Evolutionary conservation across 2,329 filamentous ascomycete species (phyloP).

Genomic region (Ophiostoma australiae): DNA sequence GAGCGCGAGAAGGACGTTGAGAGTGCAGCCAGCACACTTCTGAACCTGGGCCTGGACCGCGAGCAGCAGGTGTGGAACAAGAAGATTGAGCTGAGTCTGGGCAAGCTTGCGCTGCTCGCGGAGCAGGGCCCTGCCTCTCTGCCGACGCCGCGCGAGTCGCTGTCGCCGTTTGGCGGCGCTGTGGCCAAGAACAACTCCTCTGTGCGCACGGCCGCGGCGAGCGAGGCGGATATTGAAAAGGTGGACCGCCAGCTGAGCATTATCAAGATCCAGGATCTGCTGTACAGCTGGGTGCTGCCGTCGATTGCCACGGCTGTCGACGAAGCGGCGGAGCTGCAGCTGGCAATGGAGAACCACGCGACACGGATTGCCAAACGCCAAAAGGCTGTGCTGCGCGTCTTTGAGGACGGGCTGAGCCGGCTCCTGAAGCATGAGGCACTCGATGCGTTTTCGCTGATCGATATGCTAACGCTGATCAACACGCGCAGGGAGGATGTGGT

Average conservation of each 20-base stretch:
- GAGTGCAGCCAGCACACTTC: conserved; percentile 65
- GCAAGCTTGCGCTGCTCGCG: conserved; percentile 74
- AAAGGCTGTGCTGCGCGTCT: conserved; percentile 62
- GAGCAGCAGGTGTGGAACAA: conserved; percentile 87
- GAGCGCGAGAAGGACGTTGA: conserved; percentile 68
- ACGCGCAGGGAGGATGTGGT: conserved; percentile 44
- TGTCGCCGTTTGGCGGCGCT: background rate
- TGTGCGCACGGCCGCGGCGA: conserved; percentile 26
- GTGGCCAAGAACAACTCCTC: background rate
- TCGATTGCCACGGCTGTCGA: conserved; percentile 71
- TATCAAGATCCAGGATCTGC: conserved; percentile 71
- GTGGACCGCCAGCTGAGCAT: conserved; percentile 62
- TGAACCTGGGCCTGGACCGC: conserved; percentile 61
- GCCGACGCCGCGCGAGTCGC: conserved; percentile 13
- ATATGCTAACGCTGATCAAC: conserved; percentile 71
- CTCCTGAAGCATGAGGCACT: conserved; percentile 70
- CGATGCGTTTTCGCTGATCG: conserved; percentile 60
- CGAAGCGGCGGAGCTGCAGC: conserved; percentile 67
- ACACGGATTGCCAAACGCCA: conserved; percentile 52
- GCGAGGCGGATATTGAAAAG: conserved; percentile 39
- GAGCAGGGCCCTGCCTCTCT: conserved; percentile 40
- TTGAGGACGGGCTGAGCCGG: conserved; percentile 64
- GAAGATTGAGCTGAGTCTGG: conserved; percentile 84
- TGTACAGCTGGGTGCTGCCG: conserved; percentile 67
- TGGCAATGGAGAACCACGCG: conserved; percentile 66